Percentiles rank a stretch among this genome's conserved stretches.
phyloP scores from a whole-genome alignment of 2,329 filamentous ascomycete genomes.

The Pseudopithomyces maydicus region DNA sequence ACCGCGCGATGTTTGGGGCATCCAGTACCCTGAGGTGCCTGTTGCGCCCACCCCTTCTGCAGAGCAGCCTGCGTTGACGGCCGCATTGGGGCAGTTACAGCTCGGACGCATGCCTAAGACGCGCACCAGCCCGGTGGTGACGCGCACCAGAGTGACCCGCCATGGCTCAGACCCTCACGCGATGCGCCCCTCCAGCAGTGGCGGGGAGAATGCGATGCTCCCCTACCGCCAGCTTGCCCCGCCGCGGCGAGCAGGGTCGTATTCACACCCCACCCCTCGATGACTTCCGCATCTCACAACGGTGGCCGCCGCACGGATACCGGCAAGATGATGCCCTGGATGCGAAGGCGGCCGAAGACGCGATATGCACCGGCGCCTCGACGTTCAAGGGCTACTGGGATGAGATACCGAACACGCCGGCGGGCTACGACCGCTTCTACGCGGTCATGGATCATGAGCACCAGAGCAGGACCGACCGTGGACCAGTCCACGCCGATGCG shows the following conservation, averaged over 20 bases:
- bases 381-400: conserved; percentile 49
- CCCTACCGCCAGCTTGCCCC: conserved; percentile 29
- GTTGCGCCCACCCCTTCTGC: conserved; percentile 30
- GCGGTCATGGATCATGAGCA: conserved; percentile 48
- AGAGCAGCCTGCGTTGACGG: conserved; percentile 28
- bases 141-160: conserved; percentile 41
- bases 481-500: conserved; percentile 39
- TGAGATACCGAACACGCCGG: conserved; percentile 41
- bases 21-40: conserved; percentile 28
- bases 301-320: conserved; percentile 49
- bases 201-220: conserved; percentile 33
- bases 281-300: conserved; percentile 41
- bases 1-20: conserved; percentile 36
- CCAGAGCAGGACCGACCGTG: conserved; percentile 45
- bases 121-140: conserved; percentile 39
- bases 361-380: conserved; percentile 45
- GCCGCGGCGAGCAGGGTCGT: conserved; percentile 39
- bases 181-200: conserved; percentile 38
- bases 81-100: conserved; percentile 33
- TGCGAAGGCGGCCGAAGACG: conserved; percentile 41
- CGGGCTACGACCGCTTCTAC: conserved; percentile 46
- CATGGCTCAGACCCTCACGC: conserved; percentile 42
- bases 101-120: conserved; percentile 32
- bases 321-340: conserved; percentile 37
- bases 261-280: conserved; percentile 44